A percentile compares a stretch with the other conserved stretches of the same genome.
These are phyloP conservation scores for Coniochaeta hoffmannii DNA, from an alignment of 2,329 filamentous ascomycete genomes.

Conservation along the genomic window DNA sequence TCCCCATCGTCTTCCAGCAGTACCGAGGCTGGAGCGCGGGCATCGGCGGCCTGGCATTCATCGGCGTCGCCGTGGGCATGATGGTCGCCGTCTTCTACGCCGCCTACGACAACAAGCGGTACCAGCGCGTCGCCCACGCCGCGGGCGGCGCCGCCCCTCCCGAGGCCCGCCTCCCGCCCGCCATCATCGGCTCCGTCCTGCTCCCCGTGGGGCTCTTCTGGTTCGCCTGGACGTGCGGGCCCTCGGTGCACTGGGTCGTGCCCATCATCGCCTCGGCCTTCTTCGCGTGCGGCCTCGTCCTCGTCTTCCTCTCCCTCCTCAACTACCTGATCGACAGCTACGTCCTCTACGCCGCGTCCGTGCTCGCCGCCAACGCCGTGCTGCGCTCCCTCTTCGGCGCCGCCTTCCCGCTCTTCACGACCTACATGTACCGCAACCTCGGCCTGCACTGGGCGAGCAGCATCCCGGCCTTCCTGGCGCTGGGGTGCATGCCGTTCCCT, in stretches of 20 bases:
- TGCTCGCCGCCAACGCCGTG: conserved; percentile 64
- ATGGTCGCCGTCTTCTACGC: conserved; percentile 48
- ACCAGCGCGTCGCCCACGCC: conserved; percentile 33
- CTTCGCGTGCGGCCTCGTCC: conserved; percentile 40
- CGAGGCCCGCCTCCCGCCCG: conserved; percentile 56
- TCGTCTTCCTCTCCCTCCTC: conserved; percentile 59
- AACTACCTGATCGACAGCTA: conserved; percentile 66
- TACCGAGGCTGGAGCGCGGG: conserved; percentile 51
- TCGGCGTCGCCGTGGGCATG: conserved; percentile 64
- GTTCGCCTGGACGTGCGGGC: conserved; percentile 60
- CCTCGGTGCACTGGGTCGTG: conserved; percentile 36
- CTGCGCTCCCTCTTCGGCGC: conserved; percentile 66
- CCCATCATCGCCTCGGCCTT: conserved; percentile 28
- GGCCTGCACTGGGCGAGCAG: conserved; percentile 72
- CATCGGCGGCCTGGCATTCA: conserved; percentile 56
- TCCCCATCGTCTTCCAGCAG: conserved; percentile 59
- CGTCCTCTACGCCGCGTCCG: conserved; percentile 70
- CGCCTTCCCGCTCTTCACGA: conserved; percentile 67
- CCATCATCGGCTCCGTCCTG: conserved; percentile 53
- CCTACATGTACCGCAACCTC: conserved; percentile 46
- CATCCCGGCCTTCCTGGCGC: conserved; percentile 65
- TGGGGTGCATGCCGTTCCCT: conserved; percentile 66
- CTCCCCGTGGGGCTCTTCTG: conserved; percentile 60
- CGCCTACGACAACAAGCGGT: conserved; percentile 48
- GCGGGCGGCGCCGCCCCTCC: conserved; percentile 51